phyloP scores from a whole-genome alignment of 108 stramenopile genomes.

The Licmophora abbreviata region DNA sequence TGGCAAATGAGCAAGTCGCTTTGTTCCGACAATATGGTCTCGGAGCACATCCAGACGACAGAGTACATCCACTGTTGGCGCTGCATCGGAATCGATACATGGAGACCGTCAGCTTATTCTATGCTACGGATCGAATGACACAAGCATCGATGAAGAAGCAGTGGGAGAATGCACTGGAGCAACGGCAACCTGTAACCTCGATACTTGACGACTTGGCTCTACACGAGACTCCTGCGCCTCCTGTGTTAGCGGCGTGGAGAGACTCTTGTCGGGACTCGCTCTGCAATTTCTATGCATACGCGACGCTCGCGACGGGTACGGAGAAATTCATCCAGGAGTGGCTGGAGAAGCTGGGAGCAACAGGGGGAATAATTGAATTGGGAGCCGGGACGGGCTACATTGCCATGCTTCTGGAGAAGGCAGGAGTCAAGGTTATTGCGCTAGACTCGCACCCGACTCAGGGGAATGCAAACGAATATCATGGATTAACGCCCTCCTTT shows the following conservation, averaged over 20 bases:
- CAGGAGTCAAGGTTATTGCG: constrained; percentile 21
- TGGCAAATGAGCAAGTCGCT: not conserved
- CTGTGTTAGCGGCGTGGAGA: constrained; percentile 37
- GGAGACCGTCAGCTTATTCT: constrained; percentile 23
- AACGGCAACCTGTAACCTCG: not conserved
- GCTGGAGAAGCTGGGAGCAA: constrained; percentile 1
- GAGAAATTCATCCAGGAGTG: constrained; percentile 3
- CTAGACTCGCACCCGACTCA: constrained; percentile 34
- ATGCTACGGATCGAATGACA: constrained; percentile 8
- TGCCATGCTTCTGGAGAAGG: constrained; percentile 19
- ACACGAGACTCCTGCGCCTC: constrained; percentile 44
- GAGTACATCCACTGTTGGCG: constrained; percentile 15
- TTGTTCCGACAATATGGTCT: constrained; percentile 1
- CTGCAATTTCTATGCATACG: constrained; percentile 52
- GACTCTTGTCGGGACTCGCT: constrained; percentile 55
- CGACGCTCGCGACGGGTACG: constrained; percentile 23
- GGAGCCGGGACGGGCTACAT: constrained; percentile 63
- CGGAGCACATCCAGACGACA: too few relatives aligned
- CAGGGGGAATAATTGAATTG: constrained; percentile 24
- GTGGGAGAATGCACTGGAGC: too few relatives aligned
- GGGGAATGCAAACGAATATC: constrained; percentile 36
- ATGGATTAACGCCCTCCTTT: constrained; percentile 44
- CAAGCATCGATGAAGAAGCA: too few relatives aligned
- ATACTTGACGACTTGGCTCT: not conserved
- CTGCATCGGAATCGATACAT: constrained; percentile 20